These are phyloP conservation scores for Hyparrhenia diplandra DNA, from an alignment of 176 grass and related monocot species.

Conservation along the genomic window DNA sequence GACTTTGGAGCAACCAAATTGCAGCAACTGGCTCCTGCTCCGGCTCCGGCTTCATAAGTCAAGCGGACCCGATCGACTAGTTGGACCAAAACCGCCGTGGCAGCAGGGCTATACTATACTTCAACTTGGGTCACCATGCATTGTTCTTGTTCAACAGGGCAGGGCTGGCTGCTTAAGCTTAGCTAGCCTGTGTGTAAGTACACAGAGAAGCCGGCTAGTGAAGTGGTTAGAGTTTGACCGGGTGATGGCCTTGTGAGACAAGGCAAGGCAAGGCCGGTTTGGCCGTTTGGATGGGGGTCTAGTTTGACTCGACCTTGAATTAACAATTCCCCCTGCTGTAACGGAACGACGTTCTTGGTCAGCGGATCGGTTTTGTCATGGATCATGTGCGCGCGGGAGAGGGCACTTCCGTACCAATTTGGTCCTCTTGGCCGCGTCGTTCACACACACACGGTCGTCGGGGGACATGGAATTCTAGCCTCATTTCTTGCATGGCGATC, in stretches of 20 bases:
- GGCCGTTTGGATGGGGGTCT: background rate
- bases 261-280: background rate
- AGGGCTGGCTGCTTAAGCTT: background rate
- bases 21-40: background rate
- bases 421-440: background rate
- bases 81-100: background rate
- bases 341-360: background rate
- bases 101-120: background rate
- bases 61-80: slow-evolving; percentile 18
- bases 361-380: background rate
- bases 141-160: too few relatives aligned
- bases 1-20: background rate
- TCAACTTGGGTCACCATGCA: too few relatives aligned
- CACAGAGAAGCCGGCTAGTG: background rate
- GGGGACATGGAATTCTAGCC: background rate
- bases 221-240: slow-evolving; percentile 21
- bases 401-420: background rate
- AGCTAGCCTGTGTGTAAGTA: too few relatives aligned
- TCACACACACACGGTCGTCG: slow-evolving; percentile 11
- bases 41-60: background rate
- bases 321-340: background rate
- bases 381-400: background rate
- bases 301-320: background rate
- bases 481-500: background rate
- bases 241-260: background rate